Evolutionary conservation across 768 basidiomycete genomes (phyloP).

Genomic region (Botryobasidium botryosum): DNA sequence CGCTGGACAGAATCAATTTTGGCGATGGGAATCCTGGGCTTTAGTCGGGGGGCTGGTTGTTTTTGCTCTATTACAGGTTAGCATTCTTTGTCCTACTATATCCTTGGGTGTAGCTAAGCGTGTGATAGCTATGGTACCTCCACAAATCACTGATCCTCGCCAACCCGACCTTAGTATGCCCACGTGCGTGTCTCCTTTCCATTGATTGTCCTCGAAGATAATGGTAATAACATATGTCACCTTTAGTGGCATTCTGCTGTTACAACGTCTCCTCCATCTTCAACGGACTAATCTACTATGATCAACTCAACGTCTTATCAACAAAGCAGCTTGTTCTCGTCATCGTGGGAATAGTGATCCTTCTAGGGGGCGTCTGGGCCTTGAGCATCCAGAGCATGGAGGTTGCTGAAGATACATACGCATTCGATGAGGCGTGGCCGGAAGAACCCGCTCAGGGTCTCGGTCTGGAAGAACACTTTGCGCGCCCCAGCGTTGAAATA

Average conservation of each 20-base stretch:
- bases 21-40: conserved; percentile 71
- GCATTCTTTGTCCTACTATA: conserved; percentile 17
- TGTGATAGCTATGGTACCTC: conserved; percentile 47
- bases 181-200: conserved; percentile 33
- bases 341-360: conserved; percentile 51
- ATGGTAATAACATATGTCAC: conserved; percentile 12
- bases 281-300: conserved; percentile 77
- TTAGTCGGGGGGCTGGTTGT: conserved; percentile 51
- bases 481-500: conserved; percentile 3
- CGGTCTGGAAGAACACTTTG: conserved; percentile 3
- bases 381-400: conserved; percentile 59
- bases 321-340: conserved; percentile 60
- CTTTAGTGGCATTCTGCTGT: conserved; percentile 74
- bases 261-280: conserved; percentile 88
- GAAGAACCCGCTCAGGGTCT: conserved; percentile 8
- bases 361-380: conserved; percentile 80
- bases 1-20: conserved; percentile 62
- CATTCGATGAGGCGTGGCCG: conserved; percentile 26
- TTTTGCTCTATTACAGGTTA: conserved; percentile 58
- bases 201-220: neutral
- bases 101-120: conserved; percentile 12
- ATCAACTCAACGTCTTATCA: conserved; percentile 61
- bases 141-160: conserved; percentile 66
- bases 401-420: conserved; percentile 22
- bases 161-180: conserved; percentile 74